Evolutionary conservation across 768 basidiomycete species (phyloP), one percentile per base, ranked within the genome.

Genomic region (Suillus alpinus): DNA sequence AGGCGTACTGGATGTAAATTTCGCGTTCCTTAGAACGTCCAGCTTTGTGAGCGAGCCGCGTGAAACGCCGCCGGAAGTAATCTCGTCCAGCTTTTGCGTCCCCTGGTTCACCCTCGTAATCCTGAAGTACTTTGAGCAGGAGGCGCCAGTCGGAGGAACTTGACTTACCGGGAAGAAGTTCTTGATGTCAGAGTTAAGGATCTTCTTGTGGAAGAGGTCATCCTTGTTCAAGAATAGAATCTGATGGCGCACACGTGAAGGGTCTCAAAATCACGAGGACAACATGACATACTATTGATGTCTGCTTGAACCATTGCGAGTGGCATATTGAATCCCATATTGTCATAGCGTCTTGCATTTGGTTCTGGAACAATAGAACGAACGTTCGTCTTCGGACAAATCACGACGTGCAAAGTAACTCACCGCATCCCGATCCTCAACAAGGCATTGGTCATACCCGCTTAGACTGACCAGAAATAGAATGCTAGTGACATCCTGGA

Each of bases 341-440:
- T n/a, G 93, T 93, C 87, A 98, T 91, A 4, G 95, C 93, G 65
- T 98, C 95, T 78, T 95, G 92, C 94, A 98, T 96, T 87, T 96
- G 95, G 71, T 98, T 98, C 90, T 95, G 68, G 7, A 34, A 39
- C 29, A 18, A 20, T 36, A 56, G 32, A n/a, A 10, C 18, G 2
- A 50, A n/a, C 1, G 37, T 63, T 50, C 59, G 44, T 26, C 16
- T 53, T 44, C 37, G 18, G 13, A 53, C 51, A 44, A 65, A 31
- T 61, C 36, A 34, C 32, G 12, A 55, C 46, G 34, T 29, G 58
- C 58, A 29, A 26, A 4, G 59, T 16, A 9, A 82, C 91, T 60
- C 68, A 94, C 92, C 65, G 92, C 91, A 72, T 94, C 91, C 75
- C 86, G 87, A 68, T 97, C 95, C 72, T 96, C 95, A 39, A 95